Evolutionary conservation across 139 green algal species (phyloP).

Genomic region (Limnomonas spitsbergensis): DNA sequence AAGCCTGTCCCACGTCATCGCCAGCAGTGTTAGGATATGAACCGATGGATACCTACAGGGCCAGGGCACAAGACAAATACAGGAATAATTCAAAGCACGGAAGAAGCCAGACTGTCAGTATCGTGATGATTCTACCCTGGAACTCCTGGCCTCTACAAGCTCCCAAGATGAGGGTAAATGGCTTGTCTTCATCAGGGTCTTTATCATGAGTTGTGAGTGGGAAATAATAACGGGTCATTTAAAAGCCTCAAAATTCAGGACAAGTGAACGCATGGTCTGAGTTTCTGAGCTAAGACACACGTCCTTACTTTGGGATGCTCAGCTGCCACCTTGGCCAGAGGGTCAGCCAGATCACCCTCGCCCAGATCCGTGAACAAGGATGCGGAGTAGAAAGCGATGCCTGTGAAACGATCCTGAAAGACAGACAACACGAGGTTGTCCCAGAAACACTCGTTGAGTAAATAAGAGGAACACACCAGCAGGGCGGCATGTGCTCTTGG

Average conservation of each 20-base stretch:
- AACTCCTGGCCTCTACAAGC: not conserved
- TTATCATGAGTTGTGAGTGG: not conserved
- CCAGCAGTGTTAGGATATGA: slow-evolving; percentile 37
- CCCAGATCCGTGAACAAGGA: slow-evolving; percentile 28
- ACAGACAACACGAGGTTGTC: not conserved
- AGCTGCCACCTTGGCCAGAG: slow-evolving; percentile 19
- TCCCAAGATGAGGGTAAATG: not conserved
- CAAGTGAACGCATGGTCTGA: too few species aligned
- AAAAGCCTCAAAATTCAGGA: too few species aligned
- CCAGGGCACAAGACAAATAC: not conserved
- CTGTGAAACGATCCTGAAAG: slow-evolving; percentile 35
- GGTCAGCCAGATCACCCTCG: slow-evolving; percentile 28
- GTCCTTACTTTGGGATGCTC: slow-evolving; percentile 25
- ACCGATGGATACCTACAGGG: slow-evolving; percentile 9
- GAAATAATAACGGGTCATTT: too few species aligned
- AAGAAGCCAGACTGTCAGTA: not conserved
- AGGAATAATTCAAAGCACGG: not conserved
- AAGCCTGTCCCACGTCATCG: not conserved
- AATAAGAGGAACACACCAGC: too few species aligned
- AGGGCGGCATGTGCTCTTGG: not conserved
- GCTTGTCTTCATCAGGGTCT: not conserved
- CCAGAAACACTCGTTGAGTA: not conserved
- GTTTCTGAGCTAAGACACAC: too few species aligned
- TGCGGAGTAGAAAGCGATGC: not conserved
- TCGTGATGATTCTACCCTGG: not conserved